Percentiles rank a stretch among this genome's conserved stretches.
phyloP scores from a whole-genome alignment of 2,329 filamentous ascomycete species.

The Talaromyces islandicus region DNA sequence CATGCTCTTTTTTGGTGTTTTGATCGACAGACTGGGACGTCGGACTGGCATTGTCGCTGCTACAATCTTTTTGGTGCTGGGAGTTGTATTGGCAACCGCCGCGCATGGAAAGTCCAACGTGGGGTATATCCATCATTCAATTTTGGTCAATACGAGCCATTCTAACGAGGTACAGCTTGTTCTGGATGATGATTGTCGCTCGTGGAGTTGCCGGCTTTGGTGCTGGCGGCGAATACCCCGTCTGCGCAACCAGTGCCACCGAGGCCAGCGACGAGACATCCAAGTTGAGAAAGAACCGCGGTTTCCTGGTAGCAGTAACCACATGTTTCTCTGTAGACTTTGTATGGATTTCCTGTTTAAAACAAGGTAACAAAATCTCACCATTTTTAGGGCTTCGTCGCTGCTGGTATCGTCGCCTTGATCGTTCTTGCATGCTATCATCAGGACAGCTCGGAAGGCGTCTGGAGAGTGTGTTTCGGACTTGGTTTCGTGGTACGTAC shows the following conservation, averaged over 20 bases:
- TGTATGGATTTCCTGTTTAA: background rate
- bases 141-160: background rate
- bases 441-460: slow-evolving; percentile 35
- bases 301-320: slow-evolving; percentile 54
- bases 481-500: slow-evolving; percentile 44
- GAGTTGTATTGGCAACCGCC: slow-evolving; percentile 44
- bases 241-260: slow-evolving; percentile 41
- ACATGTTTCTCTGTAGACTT: slow-evolving; percentile 46
- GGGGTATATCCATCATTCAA: background rate
- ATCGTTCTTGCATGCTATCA: slow-evolving; percentile 47
- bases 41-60: slow-evolving; percentile 45
- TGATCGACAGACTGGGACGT: slow-evolving; percentile 46
- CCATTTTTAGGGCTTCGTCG: slow-evolving; percentile 39
- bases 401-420: slow-evolving; percentile 45
- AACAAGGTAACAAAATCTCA: background rate
- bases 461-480: slow-evolving; percentile 49
- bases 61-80: slow-evolving; percentile 43
- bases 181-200: slow-evolving; percentile 34
- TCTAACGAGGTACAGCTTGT: slow-evolving; percentile 23
- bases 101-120: slow-evolving; percentile 32
- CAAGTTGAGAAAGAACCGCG: slow-evolving; percentile 41
- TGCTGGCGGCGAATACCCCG: slow-evolving; percentile 47
- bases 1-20: slow-evolving; percentile 49
- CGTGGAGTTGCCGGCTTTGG: slow-evolving; percentile 42
- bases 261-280: slow-evolving; percentile 50